Conservation (phyloP, 1,284 basidiomycete genomes). For the Puccinia horiana region DNA sequence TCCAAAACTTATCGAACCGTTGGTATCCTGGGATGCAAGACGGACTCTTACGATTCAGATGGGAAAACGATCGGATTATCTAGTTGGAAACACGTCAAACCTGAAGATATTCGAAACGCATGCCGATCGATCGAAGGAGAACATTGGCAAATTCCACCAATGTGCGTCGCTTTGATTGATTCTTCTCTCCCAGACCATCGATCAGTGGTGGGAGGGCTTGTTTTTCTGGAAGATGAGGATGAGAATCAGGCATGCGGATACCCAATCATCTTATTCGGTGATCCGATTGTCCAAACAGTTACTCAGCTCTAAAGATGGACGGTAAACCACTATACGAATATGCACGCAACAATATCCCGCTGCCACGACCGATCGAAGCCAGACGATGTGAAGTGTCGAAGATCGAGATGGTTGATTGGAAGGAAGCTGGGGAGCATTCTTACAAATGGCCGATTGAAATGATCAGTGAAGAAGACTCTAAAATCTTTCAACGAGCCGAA, state of each 20-base stretch:
- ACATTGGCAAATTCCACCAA: slow-evolving; percentile 84
- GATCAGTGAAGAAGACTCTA: slow-evolving; percentile 70
- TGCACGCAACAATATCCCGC: slow-evolving; percentile 80
- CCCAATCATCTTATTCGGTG: slow-evolving; percentile 47
- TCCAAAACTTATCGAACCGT: slow-evolving; percentile 93
- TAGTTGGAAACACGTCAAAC: slow-evolving; percentile 80
- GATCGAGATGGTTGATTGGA: slow-evolving; percentile 65
- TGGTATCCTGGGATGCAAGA: slow-evolving; percentile 88
- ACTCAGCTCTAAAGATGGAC: slow-evolving; percentile 97
- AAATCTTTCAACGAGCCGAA: slow-evolving; percentile 68
- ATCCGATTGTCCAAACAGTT: slow-evolving; percentile 64
- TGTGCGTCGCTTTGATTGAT: slow-evolving; percentile 65
- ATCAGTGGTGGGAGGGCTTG: neutral
- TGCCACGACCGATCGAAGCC: slow-evolving; percentile 87
- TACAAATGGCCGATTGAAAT: slow-evolving; percentile 69
- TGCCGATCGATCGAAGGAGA: slow-evolving; percentile 80
- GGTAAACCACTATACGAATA: slow-evolving; percentile 95
- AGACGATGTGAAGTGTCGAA: slow-evolving; percentile 81
- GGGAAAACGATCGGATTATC: slow-evolving; percentile 74
- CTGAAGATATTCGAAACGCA: slow-evolving; percentile 70
- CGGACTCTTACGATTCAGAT: slow-evolving; percentile 90
- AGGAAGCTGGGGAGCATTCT: slow-evolving; percentile 58
- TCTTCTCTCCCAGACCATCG: neutral
- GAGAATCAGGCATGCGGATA: neutral
- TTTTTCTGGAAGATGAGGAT: neutral